A percentile compares a stretch with the other conserved stretches of the same genome.
Evolutionary conservation across 2,329 filamentous ascomycete genomes (phyloP).

Genomic region (Apiospora phragmitis): DNA sequence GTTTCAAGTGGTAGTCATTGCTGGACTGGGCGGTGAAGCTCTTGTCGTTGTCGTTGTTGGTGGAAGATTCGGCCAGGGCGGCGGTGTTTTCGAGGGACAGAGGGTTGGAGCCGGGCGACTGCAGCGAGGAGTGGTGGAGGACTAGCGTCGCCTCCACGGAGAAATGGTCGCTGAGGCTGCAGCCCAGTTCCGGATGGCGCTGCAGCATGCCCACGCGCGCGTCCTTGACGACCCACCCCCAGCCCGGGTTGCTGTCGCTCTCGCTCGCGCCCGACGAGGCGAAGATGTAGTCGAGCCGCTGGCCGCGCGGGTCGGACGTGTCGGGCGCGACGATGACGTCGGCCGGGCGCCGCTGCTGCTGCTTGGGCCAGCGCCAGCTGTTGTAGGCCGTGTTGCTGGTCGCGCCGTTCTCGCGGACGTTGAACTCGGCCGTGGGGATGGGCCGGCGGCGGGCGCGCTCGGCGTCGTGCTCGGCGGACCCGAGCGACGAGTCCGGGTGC

Average conservation of each 20-base stretch:
- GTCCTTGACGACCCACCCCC: constrained; percentile 68
- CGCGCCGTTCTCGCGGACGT: constrained; percentile 77
- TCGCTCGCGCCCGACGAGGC: constrained; percentile 54
- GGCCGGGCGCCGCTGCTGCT: constrained; percentile 46
- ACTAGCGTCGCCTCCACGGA: constrained; percentile 79
- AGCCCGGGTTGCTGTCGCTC: constrained; percentile 30
- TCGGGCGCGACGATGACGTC: constrained; percentile 59
- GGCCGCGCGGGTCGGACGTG: constrained; percentile 71
- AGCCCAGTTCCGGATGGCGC: constrained; percentile 77
- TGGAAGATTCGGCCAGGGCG: constrained; percentile 12
- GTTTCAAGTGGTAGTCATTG: background rate
- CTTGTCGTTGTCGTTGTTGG: constrained; percentile 14
- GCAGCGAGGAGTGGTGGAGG: constrained; percentile 37
- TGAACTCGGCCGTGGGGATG: constrained; percentile 75
- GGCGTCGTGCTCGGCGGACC: constrained; percentile 65
- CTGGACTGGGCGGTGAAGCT: background rate
- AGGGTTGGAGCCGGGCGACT: constrained; percentile 12
- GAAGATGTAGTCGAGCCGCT: constrained; percentile 94
- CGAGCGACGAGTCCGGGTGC: constrained; percentile 81
- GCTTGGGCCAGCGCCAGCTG: constrained; percentile 87
- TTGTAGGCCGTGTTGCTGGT: constrained; percentile 87
- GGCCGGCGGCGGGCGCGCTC: constrained; percentile 67
- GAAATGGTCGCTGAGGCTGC: constrained; percentile 93
- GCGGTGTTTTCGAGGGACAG: constrained; percentile 17
- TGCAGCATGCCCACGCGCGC: constrained; percentile 77